Conservation (phyloP, 129 eudicot species). For the Dittrichia graveolens region DNA sequence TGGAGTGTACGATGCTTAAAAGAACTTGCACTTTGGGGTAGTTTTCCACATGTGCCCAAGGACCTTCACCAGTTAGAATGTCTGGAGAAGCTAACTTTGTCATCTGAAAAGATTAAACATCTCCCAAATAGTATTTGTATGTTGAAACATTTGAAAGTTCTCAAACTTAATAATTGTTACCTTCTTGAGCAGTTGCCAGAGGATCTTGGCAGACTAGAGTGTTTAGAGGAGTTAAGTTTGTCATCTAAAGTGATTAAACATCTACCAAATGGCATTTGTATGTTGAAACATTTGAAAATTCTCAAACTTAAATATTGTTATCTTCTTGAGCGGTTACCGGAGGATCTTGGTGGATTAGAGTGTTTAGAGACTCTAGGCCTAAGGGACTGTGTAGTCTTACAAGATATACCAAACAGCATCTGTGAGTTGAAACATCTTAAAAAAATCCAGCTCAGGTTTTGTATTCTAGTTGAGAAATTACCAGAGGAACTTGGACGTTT, state of each 20-base stretch:
- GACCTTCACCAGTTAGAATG: too few relatives aligned
- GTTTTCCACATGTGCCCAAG: too few relatives aligned
- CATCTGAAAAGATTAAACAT: too few relatives aligned
- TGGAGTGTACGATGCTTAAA: not conserved
- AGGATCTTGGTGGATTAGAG: constrained; percentile 9
- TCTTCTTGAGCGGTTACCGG: not conserved
- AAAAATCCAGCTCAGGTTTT: not conserved
- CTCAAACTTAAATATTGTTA: not conserved
- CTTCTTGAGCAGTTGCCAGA: not conserved
- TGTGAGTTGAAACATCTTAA: not conserved
- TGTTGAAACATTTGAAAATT: not conserved
- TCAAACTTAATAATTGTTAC: too few relatives aligned
- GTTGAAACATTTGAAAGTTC: too few relatives aligned
- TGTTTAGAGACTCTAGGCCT: constrained; percentile 2
- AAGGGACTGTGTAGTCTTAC: not conserved
- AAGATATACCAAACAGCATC: not conserved
- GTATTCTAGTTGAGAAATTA: constrained; percentile 2
- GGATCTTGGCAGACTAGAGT: not conserved
- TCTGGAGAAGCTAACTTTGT: too few relatives aligned
- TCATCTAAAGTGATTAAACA: not conserved
- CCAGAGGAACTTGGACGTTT: not conserved
- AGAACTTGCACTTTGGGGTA: not conserved
- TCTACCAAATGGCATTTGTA: constrained; percentile 10
- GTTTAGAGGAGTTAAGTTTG: not conserved
- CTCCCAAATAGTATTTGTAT: too few relatives aligned